A percentile compares a stretch with the other conserved stretches of the same genome.
phyloP scores from a whole-genome alignment of 108 stramenopile genomes.

The Discostella pseudostelligera region DNA sequence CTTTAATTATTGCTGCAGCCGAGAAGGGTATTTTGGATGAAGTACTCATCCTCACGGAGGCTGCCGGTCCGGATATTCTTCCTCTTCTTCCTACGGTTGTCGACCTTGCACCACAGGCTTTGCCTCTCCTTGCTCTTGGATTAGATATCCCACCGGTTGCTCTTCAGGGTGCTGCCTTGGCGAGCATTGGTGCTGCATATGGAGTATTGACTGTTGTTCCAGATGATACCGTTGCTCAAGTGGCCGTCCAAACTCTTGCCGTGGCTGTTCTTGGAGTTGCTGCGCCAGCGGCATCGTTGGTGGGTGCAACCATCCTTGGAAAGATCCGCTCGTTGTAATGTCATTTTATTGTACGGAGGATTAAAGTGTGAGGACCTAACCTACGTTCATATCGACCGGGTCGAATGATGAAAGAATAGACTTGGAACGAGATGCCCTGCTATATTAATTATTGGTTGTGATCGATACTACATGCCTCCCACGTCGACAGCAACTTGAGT shows the following conservation, averaged over 20 bases:
- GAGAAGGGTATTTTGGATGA: constrained; percentile 61
- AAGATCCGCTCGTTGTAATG: constrained; percentile 59
- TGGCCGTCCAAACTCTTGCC: constrained; percentile 78
- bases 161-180: constrained; percentile 55
- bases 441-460: too few relatives aligned
- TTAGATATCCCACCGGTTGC: constrained; percentile 56
- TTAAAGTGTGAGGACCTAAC: too few relatives aligned
- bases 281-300: constrained; percentile 59
- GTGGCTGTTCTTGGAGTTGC: constrained; percentile 73
- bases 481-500: too few relatives aligned
- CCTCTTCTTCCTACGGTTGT: constrained; percentile 81
- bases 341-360: not conserved
- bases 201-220: constrained; percentile 67
- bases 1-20: constrained; percentile 71
- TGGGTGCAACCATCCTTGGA: constrained; percentile 70
- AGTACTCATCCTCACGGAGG: constrained; percentile 80
- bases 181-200: constrained; percentile 60
- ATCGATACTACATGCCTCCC: too few relatives aligned
- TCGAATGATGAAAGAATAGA: too few relatives aligned
- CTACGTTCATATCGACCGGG: too few relatives aligned
- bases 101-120: constrained; percentile 70
- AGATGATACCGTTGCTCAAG: constrained; percentile 76
- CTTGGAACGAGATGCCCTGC: too few relatives aligned
- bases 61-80: constrained; percentile 80
- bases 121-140: constrained; percentile 74